Conservation (phyloP, 2,329 filamentous ascomycete species). For the Penicillium sp. region DNA sequence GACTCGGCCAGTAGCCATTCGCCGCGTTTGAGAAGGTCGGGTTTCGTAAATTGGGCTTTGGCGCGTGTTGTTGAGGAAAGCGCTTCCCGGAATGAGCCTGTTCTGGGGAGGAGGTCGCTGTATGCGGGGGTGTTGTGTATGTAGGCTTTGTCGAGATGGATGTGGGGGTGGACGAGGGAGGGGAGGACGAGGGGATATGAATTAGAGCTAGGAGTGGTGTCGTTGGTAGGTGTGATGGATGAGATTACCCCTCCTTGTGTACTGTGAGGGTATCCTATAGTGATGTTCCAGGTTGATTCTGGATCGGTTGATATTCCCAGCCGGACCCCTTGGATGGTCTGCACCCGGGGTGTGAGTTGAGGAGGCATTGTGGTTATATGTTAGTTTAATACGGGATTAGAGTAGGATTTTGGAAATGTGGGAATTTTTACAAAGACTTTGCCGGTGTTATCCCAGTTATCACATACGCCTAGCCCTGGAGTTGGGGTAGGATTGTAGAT, state of each 20-base stretch:
- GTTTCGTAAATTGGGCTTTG: slow-evolving; percentile 65
- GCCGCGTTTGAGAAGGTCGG: slow-evolving; percentile 69
- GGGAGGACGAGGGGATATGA: slow-evolving; percentile 50
- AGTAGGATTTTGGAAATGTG: neutral
- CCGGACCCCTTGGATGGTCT: slow-evolving; percentile 33
- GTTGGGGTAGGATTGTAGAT: neutral
- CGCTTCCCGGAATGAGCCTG: slow-evolving; percentile 69
- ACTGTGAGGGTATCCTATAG: slow-evolving; percentile 21
- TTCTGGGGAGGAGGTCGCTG: slow-evolving; percentile 61
- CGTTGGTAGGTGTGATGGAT: slow-evolving; percentile 24
- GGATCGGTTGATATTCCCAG: slow-evolving; percentile 28
- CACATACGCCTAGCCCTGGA: neutral
- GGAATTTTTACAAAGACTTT: neutral
- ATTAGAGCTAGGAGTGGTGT: slow-evolving; percentile 27
- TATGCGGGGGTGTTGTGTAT: slow-evolving; percentile 51
- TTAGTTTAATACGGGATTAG: neutral
- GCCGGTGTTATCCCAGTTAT: neutral
- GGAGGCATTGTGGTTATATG: slow-evolving; percentile 17
- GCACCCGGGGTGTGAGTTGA: slow-evolving; percentile 20
- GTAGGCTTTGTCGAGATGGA: slow-evolving; percentile 67
- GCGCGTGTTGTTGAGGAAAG: slow-evolving; percentile 63
- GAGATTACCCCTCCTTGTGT: slow-evolving; percentile 13
- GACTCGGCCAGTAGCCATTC: slow-evolving; percentile 69
- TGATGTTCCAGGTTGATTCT: slow-evolving; percentile 41
- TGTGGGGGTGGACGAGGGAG: slow-evolving; percentile 71